Evolutionary conservation across 352 stramenopile genomes (phyloP).

Genomic region (Phytophthora multivora): DNA sequence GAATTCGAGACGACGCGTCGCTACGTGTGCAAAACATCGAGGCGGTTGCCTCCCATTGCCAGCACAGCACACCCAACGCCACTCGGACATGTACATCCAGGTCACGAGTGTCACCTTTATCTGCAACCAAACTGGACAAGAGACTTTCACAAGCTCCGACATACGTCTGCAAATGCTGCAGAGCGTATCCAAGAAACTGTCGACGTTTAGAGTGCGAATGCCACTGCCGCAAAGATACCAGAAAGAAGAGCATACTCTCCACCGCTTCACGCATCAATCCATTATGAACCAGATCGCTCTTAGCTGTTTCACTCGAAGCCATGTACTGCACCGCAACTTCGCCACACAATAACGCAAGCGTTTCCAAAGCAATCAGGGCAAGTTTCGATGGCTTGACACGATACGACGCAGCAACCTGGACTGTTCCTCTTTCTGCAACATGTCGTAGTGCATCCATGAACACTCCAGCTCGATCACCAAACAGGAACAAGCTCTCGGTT

Average conservation of each 20-base stretch:
- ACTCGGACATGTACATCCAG: background rate
- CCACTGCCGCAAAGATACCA: conserved; percentile 27
- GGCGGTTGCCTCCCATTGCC: conserved; percentile 63
- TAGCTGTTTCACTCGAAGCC: conserved; percentile 9
- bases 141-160: conserved; percentile 12
- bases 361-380: conserved; percentile 54
- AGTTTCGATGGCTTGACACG: conserved; percentile 60
- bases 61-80: conserved; percentile 45
- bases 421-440: conserved; percentile 25
- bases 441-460: conserved; percentile 26
- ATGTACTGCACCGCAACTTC: conserved; percentile 32
- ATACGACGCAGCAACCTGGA: conserved; percentile 15
- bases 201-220: conserved; percentile 29
- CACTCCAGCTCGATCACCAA: conserved; percentile 9
- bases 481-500: background rate
- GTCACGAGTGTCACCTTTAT: background rate
- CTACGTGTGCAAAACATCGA: conserved; percentile 59
- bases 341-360: conserved; percentile 46
- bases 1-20: conserved; percentile 26
- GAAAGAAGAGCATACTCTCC: conserved; percentile 17
- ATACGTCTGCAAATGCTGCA: conserved; percentile 40
- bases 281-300: background rate
- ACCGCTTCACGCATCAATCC: conserved; percentile 17
- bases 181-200: conserved; percentile 29
- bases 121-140: conserved; percentile 7